Base-by-base conservation (phyloP, 2,329 filamentous ascomycete species). In the Aurifilum marmelostoma region DNA sequence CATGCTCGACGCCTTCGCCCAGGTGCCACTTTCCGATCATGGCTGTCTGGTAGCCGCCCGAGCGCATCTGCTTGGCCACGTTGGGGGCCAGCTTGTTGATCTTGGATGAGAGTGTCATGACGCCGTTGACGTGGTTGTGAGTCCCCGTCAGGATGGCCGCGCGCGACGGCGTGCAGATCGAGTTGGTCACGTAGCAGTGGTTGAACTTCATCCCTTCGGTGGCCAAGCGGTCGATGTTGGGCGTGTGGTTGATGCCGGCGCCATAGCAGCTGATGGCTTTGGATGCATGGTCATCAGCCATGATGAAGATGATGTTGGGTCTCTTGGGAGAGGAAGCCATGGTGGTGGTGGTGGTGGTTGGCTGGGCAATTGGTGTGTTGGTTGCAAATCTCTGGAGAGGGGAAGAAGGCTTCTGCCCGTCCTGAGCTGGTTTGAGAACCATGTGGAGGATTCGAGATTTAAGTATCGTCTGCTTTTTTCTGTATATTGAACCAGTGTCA, bases 1-100 rank as follows among this genome's bases (percentile, higher is more conserved):
- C 79, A 65, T 84, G 81, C 0, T 73, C 75, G 2, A 71, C 69
- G 0, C 83, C 83, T 71, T 87, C 84, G 3, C 84, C 84, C 18
- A 87, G 74, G 71, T 86, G 84, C 84, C 84, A 86, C 73, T 87
- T 87, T 0, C 84, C 84, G 0, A 85, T 75, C 83, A 86, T 86
- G 9, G 81, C 84, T 0, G 84, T 86, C 61, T 80, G 80, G 69
- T 86, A 87, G 0, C 81, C 81, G 34, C 80, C 81, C 0, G 79
- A 76, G 1, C 81, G 79, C 0, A 87, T 76, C 29, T 82, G 79
- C 71, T 87, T 87, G 1, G 84, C 84, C 3, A 86, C 83, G 39
- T 86, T 86, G 11, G 84, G 84, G 3, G 83, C 66, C 18, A 79
- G 77, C 50, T 82, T 84, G 75, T 86, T 84, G 75, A 87, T 84